Conservation (phyloP, 257 asterid species). For the Henckelia pumila region DNA sequence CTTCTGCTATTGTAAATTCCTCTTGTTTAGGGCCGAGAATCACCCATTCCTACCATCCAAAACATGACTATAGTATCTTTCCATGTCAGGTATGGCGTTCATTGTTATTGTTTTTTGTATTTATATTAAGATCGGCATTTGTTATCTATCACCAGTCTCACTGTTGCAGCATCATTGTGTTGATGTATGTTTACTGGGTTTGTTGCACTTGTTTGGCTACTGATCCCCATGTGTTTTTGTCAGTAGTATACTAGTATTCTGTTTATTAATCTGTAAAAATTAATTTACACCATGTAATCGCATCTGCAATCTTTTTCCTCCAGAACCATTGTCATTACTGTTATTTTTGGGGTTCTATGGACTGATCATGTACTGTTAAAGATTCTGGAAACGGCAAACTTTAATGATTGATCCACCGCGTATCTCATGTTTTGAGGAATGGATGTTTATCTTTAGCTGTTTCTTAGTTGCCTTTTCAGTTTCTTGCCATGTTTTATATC, state of each 20-base stretch:
- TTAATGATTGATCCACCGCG: background rate
- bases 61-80: background rate
- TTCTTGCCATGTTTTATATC: background rate
- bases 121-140: slow-evolving; percentile 1
- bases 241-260: background rate
- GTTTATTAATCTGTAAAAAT: background rate
- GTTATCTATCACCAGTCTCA: background rate
- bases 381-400: background rate
- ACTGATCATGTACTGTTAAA: background rate
- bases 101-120: background rate
- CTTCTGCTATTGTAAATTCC: background rate
- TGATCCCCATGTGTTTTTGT: slow-evolving; percentile 3
- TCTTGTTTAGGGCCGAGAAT: background rate
- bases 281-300: background rate
- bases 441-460: background rate
- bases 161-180: background rate
- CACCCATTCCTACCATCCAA: background rate
- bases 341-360: background rate
- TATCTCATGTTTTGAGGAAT: background rate
- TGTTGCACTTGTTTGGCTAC: background rate
- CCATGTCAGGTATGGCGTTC: background rate
- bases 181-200: background rate
- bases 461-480: background rate
- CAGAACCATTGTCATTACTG: background rate
- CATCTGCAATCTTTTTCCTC: background rate